Evolutionary conservation across 2,329 filamentous ascomycete genomes (phyloP).

Genomic region (Chaetothyriales sp.): DNA sequence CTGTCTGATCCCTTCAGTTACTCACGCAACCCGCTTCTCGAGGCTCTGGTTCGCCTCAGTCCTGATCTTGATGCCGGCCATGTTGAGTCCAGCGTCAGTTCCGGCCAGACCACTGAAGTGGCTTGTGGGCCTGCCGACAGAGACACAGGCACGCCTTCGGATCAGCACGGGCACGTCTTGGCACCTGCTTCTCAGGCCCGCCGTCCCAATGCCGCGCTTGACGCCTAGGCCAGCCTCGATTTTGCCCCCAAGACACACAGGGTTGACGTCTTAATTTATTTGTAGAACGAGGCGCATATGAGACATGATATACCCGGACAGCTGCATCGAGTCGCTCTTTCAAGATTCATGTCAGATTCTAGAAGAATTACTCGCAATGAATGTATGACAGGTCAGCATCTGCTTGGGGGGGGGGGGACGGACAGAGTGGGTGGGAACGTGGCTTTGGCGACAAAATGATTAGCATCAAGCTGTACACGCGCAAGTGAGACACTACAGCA

Average conservation of each 20-base stretch:
- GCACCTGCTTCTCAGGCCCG: neutral
- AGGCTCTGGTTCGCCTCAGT: slow-evolving; percentile 7
- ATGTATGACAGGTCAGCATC: neutral
- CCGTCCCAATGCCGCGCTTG: neutral
- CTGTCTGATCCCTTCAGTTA: slow-evolving; percentile 11
- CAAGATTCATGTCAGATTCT: neutral
- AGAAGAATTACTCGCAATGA: neutral
- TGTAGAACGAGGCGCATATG: neutral
- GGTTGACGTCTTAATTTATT: neutral
- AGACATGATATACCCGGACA: neutral
- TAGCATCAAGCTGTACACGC: neutral
- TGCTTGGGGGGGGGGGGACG: neutral
- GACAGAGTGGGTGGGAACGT: neutral
- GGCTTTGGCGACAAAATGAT: neutral
- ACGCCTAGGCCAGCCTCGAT: neutral
- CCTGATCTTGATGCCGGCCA: neutral
- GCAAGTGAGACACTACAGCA: neutral
- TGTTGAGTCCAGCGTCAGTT: neutral
- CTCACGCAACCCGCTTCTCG: slow-evolving; percentile 11
- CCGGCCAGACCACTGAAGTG: neutral
- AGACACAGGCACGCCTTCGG: neutral
- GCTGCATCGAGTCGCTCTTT: neutral
- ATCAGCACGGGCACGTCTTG: neutral
- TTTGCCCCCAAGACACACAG: neutral
- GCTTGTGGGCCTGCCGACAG: neutral